phyloP scores from a whole-genome alignment of 306 rosid genomes.

The Cucurbita pepo region DNA sequence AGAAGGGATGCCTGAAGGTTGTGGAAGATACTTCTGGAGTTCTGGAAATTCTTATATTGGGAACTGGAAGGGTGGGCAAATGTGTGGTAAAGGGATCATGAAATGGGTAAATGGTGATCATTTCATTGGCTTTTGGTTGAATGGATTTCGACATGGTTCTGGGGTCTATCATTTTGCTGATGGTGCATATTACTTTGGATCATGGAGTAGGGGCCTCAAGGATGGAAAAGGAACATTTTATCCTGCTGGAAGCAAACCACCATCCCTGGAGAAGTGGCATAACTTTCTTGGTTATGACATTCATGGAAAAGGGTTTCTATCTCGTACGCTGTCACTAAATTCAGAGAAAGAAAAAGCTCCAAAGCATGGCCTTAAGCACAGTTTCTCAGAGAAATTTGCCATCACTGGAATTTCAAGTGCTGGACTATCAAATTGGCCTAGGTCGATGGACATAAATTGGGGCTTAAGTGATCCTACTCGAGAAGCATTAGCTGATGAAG shows the following conservation, averaged over 20 bases:
- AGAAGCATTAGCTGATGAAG: conserved; percentile 22
- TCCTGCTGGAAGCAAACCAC: conserved; percentile 62
- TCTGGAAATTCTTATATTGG: conserved; percentile 58
- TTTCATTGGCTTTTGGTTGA: conserved; percentile 62
- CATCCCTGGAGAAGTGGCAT: conserved; percentile 40
- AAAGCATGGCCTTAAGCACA: conserved; percentile 31
- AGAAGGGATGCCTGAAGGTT: conserved; percentile 79
- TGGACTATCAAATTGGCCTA: conserved; percentile 28
- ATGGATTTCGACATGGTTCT: conserved; percentile 65
- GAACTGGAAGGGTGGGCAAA: conserved; percentile 65
- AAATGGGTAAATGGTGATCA: conserved; percentile 72
- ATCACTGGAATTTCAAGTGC: conserved; percentile 13
- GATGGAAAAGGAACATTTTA: conserved; percentile 90
- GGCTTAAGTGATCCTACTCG: conserved; percentile 12
- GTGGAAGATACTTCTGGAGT: conserved; percentile 64
- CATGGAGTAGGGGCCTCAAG: conserved; percentile 73
- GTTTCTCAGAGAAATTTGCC: conserved; percentile 24
- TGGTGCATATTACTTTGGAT: conserved; percentile 74
- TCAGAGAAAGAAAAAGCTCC: conserved; percentile 12
- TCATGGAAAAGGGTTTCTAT: conserved; percentile 10
- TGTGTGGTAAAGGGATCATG: conserved; percentile 89
- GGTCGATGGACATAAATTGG: conserved; percentile 22
- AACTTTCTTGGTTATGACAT: conserved; percentile 20
- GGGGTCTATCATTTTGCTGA: conserved; percentile 65
- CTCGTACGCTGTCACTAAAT: conserved; percentile 16